Conservation (phyloP, 2,329 filamentous ascomycete species). For the Arachnomyces sp. region DNA sequence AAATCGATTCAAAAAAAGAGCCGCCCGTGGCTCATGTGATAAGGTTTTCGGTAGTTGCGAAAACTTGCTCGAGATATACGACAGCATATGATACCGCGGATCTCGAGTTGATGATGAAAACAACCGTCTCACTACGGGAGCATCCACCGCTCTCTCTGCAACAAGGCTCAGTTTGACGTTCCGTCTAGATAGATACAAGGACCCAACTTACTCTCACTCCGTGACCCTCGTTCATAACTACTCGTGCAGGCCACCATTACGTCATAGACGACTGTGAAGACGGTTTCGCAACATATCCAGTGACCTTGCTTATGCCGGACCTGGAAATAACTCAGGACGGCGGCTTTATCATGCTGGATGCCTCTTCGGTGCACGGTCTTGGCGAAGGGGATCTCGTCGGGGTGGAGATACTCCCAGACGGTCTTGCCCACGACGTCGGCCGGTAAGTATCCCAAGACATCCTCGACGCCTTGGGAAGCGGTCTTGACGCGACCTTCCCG, state of each 20-base stretch:
- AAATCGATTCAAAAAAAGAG: conserved; percentile 79
- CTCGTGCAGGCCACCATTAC: conserved; percentile 79
- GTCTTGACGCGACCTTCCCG: conserved; percentile 73
- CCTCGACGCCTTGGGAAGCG: conserved; percentile 72
- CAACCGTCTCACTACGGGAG: conserved; percentile 67
- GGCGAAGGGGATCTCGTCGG: conserved; percentile 69
- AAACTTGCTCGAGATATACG: conserved; percentile 77
- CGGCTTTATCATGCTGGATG: conserved; percentile 72
- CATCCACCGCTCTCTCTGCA: conserved; percentile 66
- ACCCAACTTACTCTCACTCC: conserved; percentile 61
- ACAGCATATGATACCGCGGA: conserved; percentile 82
- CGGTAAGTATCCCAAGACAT: conserved; percentile 73
- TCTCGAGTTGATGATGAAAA: conserved; percentile 77
- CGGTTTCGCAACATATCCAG: conserved; percentile 78
- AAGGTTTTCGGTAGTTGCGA: conserved; percentile 43
- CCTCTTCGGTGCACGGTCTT: conserved; percentile 65
- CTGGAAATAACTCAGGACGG: conserved; percentile 71
- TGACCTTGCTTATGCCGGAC: conserved; percentile 60
- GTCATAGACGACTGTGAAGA: conserved; percentile 83
- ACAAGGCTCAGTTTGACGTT: neutral
- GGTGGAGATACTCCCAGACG: conserved; percentile 80
- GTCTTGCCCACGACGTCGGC: conserved; percentile 68
- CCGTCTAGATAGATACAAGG: neutral
- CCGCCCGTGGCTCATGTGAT: conserved; percentile 70
- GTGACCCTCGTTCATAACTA: conserved; percentile 61